Evolutionary conservation across 371 early-diverging fungal species (phyloP).

Genomic region (Amoeboaphelidium occidentale): DNA sequence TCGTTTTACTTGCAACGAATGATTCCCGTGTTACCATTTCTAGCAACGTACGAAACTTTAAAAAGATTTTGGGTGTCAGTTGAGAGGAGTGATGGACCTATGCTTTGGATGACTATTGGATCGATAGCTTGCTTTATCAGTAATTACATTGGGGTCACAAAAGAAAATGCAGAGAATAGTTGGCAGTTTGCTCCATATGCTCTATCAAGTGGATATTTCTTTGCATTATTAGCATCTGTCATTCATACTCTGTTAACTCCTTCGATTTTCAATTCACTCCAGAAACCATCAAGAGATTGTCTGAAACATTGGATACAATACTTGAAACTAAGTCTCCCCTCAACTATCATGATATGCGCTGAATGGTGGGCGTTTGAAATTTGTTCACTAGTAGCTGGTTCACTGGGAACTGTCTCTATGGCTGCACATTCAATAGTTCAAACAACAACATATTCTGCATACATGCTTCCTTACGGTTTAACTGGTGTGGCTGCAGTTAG

Average conservation of each 20-base stretch:
- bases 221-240: neutral
- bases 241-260: neutral
- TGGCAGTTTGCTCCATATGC: neutral
- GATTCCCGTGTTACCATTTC: neutral
- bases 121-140: neutral
- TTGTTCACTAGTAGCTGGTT: neutral
- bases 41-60: neutral
- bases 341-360: neutral
- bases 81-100: neutral
- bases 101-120: neutral
- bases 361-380: constrained; percentile 1
- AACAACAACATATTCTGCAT: neutral
- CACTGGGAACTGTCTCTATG: neutral
- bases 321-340: neutral
- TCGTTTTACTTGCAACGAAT: neutral
- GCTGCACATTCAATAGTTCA: neutral
- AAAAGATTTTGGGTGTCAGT: neutral
- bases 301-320: neutral
- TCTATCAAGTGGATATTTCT: neutral
- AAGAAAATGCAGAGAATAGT: neutral
- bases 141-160: neutral
- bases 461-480: neutral
- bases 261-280: neutral
- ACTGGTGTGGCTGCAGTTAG: neutral
- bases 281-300: neutral